Conservation (phyloP, 202 grass and related monocot species). For the Zoysia matrella region DNA sequence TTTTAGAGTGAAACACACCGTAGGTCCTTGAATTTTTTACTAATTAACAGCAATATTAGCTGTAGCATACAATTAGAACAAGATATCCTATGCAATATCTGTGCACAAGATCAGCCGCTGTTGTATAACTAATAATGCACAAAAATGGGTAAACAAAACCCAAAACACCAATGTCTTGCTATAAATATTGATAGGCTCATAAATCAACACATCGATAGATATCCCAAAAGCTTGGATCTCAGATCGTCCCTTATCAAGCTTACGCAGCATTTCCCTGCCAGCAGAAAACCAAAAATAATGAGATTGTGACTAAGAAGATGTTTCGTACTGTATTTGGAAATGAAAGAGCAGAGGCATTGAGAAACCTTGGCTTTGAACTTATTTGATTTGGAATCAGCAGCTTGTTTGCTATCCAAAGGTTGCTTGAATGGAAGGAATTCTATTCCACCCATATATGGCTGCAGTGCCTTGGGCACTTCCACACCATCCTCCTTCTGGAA, state of each 20-base stretch:
- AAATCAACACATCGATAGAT: slow-evolving; percentile 4
- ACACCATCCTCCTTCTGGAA: slow-evolving; percentile 78
- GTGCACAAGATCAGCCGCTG: slow-evolving; percentile 15
- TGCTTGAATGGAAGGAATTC: slow-evolving; percentile 80
- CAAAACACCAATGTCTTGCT: slow-evolving; percentile 28
- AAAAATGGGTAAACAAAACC: slow-evolving; percentile 26
- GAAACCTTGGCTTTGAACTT: neutral
- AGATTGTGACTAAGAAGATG: neutral
- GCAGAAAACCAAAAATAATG: neutral
- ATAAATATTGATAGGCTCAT: neutral
- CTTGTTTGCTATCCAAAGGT: slow-evolving; percentile 55
- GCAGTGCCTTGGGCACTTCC: slow-evolving; percentile 67
- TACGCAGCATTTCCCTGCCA: slow-evolving; percentile 53
- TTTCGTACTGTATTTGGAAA: neutral
- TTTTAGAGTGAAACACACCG: too few species aligned
- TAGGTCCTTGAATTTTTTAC: too few species aligned
- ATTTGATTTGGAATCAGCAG: slow-evolving; percentile 57
- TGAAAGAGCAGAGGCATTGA: neutral
- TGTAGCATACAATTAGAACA: neutral
- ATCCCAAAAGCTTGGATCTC: neutral
- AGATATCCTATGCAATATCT: slow-evolving; percentile 2
- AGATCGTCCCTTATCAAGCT: slow-evolving; percentile 6
- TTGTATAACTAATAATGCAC: neutral
- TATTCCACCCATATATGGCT: slow-evolving; percentile 65
- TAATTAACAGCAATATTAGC: too few species aligned